Base-by-base conservation (phyloP, 1,284 basidiomycete species). In the Heterobasidion occidentale region DNA sequence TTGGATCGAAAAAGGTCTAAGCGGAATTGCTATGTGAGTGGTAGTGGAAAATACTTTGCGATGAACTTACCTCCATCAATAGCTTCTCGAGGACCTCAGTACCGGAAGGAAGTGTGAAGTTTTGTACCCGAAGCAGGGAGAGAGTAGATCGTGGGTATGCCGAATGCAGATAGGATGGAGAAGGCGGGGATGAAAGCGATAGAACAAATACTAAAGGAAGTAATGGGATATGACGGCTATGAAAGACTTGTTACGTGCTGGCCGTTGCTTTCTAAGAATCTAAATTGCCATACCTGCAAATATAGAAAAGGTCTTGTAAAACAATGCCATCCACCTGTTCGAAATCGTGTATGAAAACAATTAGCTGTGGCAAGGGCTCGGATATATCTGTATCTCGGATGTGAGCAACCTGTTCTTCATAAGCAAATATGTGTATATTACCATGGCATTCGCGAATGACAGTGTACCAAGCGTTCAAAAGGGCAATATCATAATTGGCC, bases 261-360 rank as follows among this genome's bases (percentile, higher is more conserved):
- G 27, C 15, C 14, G n/a, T 4, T 20, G 34, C 20, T 5, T 14
- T 9, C 36, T 27, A 7, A 2, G 17, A 47, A n/a, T 1, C 15
- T 46, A 19, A 17, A 6, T 5, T 27, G 17, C 56, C 62, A 35
- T 61, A 84, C 86, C 84, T 87, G 73, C 79, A 86, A 27, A 89
- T 83, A 56, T 84, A 77, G 49, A 88, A 79, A 9, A 88, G 62
- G 62, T 89, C 85, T 62, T 84, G 80, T 51, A 89, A 67, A 5
- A 88, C 73, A 1, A 62, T 52, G 0, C 77, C 68, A 53, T 87
- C 84, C 51, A 86, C 79, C 63, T 83, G 80, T 63, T 90, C 87
- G 60, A 90, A 87, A 53, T 86, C 81, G 56, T 86, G 83, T 17
- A 90, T 64, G 11, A 88, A 63, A 7, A 85, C 71, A 14, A 82